A percentile compares a stretch with the other conserved stretches of the same genome.
These are phyloP conservation scores for Beauveria sp. DNA, from an alignment of 2,329 filamentous ascomycete species.

Conservation along the genomic window DNA sequence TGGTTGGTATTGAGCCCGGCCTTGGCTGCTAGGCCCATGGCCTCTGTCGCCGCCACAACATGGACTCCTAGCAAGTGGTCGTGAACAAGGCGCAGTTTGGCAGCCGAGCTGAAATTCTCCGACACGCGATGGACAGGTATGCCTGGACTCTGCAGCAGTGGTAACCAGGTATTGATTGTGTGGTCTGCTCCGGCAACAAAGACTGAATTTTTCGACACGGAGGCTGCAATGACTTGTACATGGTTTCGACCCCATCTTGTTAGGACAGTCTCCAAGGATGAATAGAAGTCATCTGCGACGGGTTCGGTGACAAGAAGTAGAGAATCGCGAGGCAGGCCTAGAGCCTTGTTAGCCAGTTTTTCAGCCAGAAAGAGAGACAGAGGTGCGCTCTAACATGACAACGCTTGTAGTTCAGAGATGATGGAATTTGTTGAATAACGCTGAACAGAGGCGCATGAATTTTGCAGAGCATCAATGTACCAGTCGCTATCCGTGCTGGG, in stretches of 20 bases:
- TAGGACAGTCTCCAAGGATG: background rate
- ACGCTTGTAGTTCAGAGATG: background rate
- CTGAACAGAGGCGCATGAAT: background rate
- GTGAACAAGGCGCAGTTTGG: constrained; percentile 45
- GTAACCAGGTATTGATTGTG: background rate
- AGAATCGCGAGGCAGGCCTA: background rate
- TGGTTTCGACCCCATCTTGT: background rate
- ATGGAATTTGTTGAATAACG: background rate
- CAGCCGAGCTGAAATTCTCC: background rate
- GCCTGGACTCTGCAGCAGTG: background rate
- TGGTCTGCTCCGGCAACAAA: background rate
- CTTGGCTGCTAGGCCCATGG: constrained; percentile 42
- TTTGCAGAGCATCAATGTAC: background rate
- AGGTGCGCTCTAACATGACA: background rate
- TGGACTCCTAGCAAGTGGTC: constrained; percentile 46
- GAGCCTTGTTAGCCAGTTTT: background rate
- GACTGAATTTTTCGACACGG: background rate
- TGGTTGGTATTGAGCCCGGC: constrained; percentile 35
- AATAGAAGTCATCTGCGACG: background rate
- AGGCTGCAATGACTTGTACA: background rate
- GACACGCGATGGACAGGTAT: background rate
- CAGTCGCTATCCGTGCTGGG: background rate
- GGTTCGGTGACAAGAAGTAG: background rate
- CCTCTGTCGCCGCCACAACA: constrained; percentile 42
- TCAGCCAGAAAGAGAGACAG: background rate